Evolutionary conservation across 371 early-diverging fungal genomes (phyloP), one percentile per base, ranked within the genome.

Genomic region (Mortierella sp.): DNA sequence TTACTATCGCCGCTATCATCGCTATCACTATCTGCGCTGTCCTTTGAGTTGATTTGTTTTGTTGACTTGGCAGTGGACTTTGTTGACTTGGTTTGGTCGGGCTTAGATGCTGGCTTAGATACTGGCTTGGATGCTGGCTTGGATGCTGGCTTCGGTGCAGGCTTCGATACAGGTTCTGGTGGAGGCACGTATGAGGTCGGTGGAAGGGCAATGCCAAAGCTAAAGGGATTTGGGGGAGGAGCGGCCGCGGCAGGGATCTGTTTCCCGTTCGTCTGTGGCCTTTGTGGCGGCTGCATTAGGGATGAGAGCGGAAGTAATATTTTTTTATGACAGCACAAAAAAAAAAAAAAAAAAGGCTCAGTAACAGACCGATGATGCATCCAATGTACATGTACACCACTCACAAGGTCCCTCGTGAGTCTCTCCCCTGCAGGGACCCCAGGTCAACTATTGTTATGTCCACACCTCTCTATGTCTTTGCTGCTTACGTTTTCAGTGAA

Each of bases 401-500:
- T n/a, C 18, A 15, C 11, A 58, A 59, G 4, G 18, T 44, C 18
- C 37, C 37, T 9, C 37, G 37, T 37, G 37, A 37, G 9, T 37
- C 37, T 9, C 9, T 9, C 9, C 37, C 37, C 37, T 5, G 37
- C 3, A 37, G 37, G 37, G 37, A 37, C 37, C 37, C 9, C 9
- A 37, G n/a, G n/a, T 37, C 37, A 37, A 37, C 37, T 5, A 37
- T 9, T 5, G 9, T 37, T 37, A 9, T 9, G 37, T 37, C 37
- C 37, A 5, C 37, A 5, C 37, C 37, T 37, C 37, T 37, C 37
- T 9, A 37, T 37, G 5, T 37, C 37, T 37, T n/a, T 53, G 46
- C 59, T 23, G 53, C 64, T 62, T 48, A 75, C 74, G 47, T 86
- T 85, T 57, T 67, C 77, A 46, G 84, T 80, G 58, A 86, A 82